Percentiles rank a stretch among this genome's conserved stretches.
phyloP scores from a whole-genome alignment of 2,329 filamentous ascomycete genomes.

The Talaromyces funiculosus region DNA sequence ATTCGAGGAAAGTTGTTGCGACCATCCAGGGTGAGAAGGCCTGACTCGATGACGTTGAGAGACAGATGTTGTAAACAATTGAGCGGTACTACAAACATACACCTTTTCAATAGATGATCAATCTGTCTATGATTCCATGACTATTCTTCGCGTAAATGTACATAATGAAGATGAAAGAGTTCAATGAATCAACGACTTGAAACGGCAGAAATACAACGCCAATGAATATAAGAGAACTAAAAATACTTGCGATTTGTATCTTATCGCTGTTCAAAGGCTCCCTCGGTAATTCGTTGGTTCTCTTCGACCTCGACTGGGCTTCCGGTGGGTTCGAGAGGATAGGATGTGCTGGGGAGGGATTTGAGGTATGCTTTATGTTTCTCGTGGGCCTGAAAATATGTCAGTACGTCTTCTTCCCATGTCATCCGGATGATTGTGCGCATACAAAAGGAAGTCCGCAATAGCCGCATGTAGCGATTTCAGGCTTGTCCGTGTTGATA shows the following conservation, averaged over 20 bases:
- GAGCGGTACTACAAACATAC: neutral
- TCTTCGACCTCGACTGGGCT: constrained; percentile 55
- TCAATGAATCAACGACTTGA: constrained; percentile 18
- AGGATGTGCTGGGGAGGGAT: constrained; percentile 71
- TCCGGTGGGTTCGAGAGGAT: constrained; percentile 65
- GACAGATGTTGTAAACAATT: neutral
- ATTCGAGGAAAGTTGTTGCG: constrained; percentile 76
- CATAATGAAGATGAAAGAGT: constrained; percentile 26
- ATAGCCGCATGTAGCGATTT: constrained; percentile 86
- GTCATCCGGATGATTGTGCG: constrained; percentile 12
- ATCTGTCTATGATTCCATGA: constrained; percentile 29
- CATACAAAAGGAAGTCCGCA: constrained; percentile 86
- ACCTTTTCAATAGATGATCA: neutral
- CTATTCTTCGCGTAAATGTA: constrained; percentile 20
- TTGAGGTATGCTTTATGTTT: constrained; percentile 80
- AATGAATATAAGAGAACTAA: constrained; percentile 7
- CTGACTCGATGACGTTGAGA: constrained; percentile 13
- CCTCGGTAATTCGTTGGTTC: constrained; percentile 54
- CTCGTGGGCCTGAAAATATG: constrained; percentile 68
- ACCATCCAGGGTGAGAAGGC: constrained; percentile 84
- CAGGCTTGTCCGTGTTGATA: constrained; percentile 96
- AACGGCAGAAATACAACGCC: constrained; percentile 9
- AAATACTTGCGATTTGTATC: constrained; percentile 1
- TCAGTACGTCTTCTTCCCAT: neutral
- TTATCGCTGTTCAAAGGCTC: constrained; percentile 57